Evolutionary conservation across 2,329 filamentous ascomycete species (phyloP), one percentile per base, ranked within the genome.

Genomic region (Akanthomyces muscarius): DNA sequence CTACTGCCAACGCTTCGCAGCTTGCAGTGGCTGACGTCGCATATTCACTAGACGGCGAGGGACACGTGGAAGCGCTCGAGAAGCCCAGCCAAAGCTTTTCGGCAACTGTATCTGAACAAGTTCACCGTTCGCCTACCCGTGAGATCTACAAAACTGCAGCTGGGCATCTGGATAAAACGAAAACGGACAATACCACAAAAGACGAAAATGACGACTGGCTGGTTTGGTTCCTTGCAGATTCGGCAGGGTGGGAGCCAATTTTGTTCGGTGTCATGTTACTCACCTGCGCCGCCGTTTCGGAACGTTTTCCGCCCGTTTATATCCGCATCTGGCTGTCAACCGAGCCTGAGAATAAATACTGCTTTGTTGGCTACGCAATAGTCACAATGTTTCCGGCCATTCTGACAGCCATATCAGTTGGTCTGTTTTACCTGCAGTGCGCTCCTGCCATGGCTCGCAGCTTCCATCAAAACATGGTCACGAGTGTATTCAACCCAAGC

Each of bases 251-350:
- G 44, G 28, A 6, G 18, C 14, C 42, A 13, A 38, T 44, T 16
- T 10, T 51, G 1, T 8, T 44, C 3, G 28, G 41, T 7, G 30
- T 50, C 21, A 4, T 28, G 1, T 21, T 55, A 7, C 6, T 56
- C 11, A 5, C 16, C 6, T 45, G 53, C 23, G 48, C 33, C 6
- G 51, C 52, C 30, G 5, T 50, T n/a, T 28, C 41, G 18, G 41
- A 56, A 21, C 53, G 51, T 3, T 8, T 62, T 23, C 23, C 60
- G 21, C 28, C 30, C n/a, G 23, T 60, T 7, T 52, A 60, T n/a
- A 30, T 62, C 7, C 52, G 42, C 23, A 11, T 56, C 11, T 56
- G 60, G 60, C 68, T 66, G 21, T 62, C 68, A 44, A 60, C 54
- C 6, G 38, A 44, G 11, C 41, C 55, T 1, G 23, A 56, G 2